phyloP scores from a whole-genome alignment of 805 yeast genomes.

The Candida germanica region DNA sequence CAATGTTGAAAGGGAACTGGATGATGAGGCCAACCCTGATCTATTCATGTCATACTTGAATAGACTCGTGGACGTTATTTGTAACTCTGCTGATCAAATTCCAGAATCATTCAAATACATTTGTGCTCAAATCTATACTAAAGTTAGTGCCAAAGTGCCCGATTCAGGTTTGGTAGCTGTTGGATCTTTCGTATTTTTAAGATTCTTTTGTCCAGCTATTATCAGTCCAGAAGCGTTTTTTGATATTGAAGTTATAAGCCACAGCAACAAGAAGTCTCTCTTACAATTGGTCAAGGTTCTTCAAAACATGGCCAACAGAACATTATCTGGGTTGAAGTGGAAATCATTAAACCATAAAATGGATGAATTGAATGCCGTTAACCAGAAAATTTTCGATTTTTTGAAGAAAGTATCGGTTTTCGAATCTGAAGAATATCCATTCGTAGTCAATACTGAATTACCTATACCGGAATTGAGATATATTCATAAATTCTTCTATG shows the following conservation, averaged over 20 bases:
- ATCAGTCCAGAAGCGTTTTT: constrained; percentile 74
- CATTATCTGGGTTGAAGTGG: constrained; percentile 64
- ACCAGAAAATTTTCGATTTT: constrained; percentile 26
- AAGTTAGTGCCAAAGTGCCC: constrained; percentile 59
- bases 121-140: constrained; percentile 59
- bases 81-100: constrained; percentile 49
- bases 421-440: constrained; percentile 22
- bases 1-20: constrained; percentile 56
- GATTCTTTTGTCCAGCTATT: constrained; percentile 88
- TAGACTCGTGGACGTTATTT: constrained; percentile 57
- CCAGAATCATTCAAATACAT: constrained; percentile 74
- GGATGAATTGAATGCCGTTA: constrained; percentile 35
- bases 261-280: constrained; percentile 57
- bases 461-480: constrained; percentile 39
- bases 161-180: constrained; percentile 64
- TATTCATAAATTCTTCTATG: constrained; percentile 39
- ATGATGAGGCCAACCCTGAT: constrained; percentile 24
- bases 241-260: constrained; percentile 23
- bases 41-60: constrained; percentile 56
- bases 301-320: constrained; percentile 84
- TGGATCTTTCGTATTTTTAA: constrained; percentile 81
- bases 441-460: constrained; percentile 19
- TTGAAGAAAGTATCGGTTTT: constrained; percentile 22
- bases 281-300: constrained; percentile 78
- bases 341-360: constrained; percentile 45